Evolutionary conservation across 371 early-diverging fungal species (phyloP).

Genomic region (Blyttiomyces sp.): DNA sequence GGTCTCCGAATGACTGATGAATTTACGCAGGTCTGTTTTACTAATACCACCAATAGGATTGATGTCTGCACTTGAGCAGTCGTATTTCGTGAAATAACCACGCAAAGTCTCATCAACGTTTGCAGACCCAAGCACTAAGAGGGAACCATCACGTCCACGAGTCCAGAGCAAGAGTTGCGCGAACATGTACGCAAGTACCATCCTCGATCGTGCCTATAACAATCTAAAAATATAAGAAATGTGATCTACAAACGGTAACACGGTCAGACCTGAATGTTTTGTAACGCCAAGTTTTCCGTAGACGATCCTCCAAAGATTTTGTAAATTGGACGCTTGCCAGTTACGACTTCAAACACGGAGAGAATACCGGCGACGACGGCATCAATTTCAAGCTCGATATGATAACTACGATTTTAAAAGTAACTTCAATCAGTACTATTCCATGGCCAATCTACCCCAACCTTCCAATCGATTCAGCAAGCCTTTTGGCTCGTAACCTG

Average conservation of each 20-base stretch:
- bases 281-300: constrained; percentile 90
- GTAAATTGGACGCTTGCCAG: constrained; percentile 74
- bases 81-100: constrained; percentile 97
- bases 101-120: constrained; percentile 96
- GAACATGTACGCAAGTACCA: constrained; percentile 93
- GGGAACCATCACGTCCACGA: constrained; percentile 66
- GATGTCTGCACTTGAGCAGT: constrained; percentile 95
- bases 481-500: constrained; percentile 68
- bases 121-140: constrained; percentile 92
- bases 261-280: constrained; percentile 82
- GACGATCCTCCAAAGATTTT: constrained; percentile 81
- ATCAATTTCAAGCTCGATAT: constrained; percentile 86
- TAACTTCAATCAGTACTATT: neutral
- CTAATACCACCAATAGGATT: constrained; percentile 96
- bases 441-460: constrained; percentile 19
- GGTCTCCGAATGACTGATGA: constrained; percentile 64
- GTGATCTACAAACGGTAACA: too few species aligned
- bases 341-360: constrained; percentile 71
- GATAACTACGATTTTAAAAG: constrained; percentile 61
- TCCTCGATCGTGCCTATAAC: constrained; percentile 82
- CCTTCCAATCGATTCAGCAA: constrained; percentile 81
- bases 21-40: constrained; percentile 83
- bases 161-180: constrained; percentile 93
- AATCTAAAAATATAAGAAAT: neutral
- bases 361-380: constrained; percentile 72